A percentile compares a stretch with the other conserved stretches of the same genome.
Evolutionary conservation across 352 stramenopile genomes (phyloP).

Genomic region (Albugo candida): DNA sequence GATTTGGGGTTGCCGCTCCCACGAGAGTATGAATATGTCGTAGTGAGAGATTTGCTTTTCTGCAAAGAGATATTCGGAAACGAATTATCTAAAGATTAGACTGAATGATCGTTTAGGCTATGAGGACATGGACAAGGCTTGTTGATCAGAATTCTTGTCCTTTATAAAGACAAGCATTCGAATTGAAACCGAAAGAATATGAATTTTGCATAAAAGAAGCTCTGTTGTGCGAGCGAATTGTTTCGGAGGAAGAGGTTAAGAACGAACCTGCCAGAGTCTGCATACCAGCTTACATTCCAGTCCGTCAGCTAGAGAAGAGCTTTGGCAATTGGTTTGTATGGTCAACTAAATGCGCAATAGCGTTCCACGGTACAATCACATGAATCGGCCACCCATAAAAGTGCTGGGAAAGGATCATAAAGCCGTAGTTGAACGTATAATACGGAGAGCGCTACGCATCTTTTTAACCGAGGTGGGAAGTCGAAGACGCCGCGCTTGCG

Average conservation of each 20-base stretch:
- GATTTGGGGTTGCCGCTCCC: conserved; percentile 4
- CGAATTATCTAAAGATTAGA: neutral
- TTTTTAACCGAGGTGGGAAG: too few species aligned
- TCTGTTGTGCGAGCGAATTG: neutral
- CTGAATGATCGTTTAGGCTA: neutral
- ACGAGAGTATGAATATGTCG: conserved; percentile 8
- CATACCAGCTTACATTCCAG: neutral
- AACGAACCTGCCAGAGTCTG: conserved; percentile 3
- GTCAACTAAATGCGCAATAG: conserved; percentile 16
- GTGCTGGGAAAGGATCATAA: neutral
- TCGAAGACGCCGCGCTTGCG: too few species aligned
- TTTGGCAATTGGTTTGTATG: conserved; percentile 16
- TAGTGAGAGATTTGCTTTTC: conserved; percentile 6
- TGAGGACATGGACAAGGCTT: neutral
- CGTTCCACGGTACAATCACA: conserved; percentile 11
- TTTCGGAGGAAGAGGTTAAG: conserved; percentile 1
- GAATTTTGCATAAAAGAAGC: neutral
- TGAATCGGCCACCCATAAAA: conserved; percentile 1
- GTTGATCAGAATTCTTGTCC: neutral
- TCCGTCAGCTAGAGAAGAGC: conserved; percentile 3
- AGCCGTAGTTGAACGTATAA: conserved; percentile 1
- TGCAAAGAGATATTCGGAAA: conserved; percentile 1
- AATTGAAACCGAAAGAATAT: neutral
- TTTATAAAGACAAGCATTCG: neutral
- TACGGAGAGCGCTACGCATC: neutral